Evolutionary conservation across 1,139 yeast genomes (phyloP).

Genomic region (Debaryomyces psychrophilus): DNA sequence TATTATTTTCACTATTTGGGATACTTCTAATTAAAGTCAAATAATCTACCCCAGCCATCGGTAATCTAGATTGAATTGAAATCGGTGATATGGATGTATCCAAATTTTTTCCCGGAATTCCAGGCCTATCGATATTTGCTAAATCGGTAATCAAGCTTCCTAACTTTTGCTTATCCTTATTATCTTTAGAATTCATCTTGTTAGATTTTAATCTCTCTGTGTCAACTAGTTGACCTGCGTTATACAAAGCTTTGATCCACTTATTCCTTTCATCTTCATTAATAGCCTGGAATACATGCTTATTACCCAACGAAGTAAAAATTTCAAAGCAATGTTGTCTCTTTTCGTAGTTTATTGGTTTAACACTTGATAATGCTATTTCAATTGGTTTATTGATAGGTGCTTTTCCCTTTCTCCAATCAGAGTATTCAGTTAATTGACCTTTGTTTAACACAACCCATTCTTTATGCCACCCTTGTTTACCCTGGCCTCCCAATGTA

Average conservation of each 20-base stretch:
- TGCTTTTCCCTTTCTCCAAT: slow-evolving; percentile 75
- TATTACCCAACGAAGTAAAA: slow-evolving; percentile 67
- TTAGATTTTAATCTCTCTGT: slow-evolving; percentile 25
- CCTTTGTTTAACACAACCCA: slow-evolving; percentile 81
- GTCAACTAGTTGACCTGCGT: slow-evolving; percentile 50
- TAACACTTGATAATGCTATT: slow-evolving; percentile 71
- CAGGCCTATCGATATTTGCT: slow-evolving; percentile 17
- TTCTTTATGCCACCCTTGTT: slow-evolving; percentile 87
- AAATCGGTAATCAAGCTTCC: slow-evolving; percentile 14
- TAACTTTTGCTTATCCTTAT: slow-evolving; percentile 15
- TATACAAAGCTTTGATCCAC: slow-evolving; percentile 67
- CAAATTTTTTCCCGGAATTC: slow-evolving; percentile 21
- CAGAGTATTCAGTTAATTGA: slow-evolving; percentile 68
- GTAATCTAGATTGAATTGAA: slow-evolving; percentile 32
- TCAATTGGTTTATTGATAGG: slow-evolving; percentile 73
- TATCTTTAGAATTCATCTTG: slow-evolving; percentile 6
- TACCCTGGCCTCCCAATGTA: slow-evolving; percentile 73
- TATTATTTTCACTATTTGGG: slow-evolving; percentile 56
- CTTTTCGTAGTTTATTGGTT: slow-evolving; percentile 49
- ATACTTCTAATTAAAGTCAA: slow-evolving; percentile 49
- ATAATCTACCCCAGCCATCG: slow-evolving; percentile 30
- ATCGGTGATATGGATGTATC: slow-evolving; percentile 38
- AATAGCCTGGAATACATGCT: slow-evolving; percentile 78
- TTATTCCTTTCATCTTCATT: slow-evolving; percentile 66
- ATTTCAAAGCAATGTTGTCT: slow-evolving; percentile 73